Conservation (phyloP, 352 stramenopile genomes). For the Phytophthora quininea region DNA sequence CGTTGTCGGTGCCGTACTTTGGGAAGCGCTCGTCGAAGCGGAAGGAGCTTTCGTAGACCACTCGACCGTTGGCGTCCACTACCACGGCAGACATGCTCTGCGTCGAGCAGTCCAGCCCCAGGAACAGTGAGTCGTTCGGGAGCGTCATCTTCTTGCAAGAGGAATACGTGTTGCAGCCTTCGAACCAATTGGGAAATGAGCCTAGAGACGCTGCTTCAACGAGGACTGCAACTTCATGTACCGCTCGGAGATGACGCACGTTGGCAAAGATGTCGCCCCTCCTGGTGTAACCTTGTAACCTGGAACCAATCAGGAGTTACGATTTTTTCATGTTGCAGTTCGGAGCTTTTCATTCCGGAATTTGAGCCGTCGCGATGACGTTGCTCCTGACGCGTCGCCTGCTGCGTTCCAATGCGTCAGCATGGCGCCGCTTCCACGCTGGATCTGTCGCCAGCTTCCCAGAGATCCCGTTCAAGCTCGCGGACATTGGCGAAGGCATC, state of each 20-base stretch:
- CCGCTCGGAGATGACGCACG: constrained; percentile 16
- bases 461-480: constrained; percentile 90
- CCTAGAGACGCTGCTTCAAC: not conserved
- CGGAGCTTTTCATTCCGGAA: constrained; percentile 17
- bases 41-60: constrained; percentile 65
- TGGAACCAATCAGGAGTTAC: no score
- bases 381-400: constrained; percentile 21
- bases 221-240: constrained; percentile 15
- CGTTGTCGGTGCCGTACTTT: constrained; percentile 68
- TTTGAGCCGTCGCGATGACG: constrained; percentile 15
- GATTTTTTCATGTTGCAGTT: no score
- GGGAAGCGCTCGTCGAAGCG: constrained; percentile 76
- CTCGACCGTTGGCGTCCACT: constrained; percentile 36
- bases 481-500: constrained; percentile 99
- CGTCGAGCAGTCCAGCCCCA: constrained; percentile 86
- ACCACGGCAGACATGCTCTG: constrained; percentile 86
- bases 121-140: constrained; percentile 38
- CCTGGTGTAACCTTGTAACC: not conserved
- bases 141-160: constrained; percentile 11
- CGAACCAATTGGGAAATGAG: constrained; percentile 24
- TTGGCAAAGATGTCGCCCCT: constrained; percentile 9
- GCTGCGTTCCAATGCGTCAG: constrained; percentile 1
- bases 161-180: not conserved
- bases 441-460: constrained; percentile 49
- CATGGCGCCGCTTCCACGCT: constrained; percentile 51